Evolutionary conservation across 345 rosid genomes (phyloP), one percentile per base, ranked within the genome.

Genomic region (Sisymbrium irio): DNA sequence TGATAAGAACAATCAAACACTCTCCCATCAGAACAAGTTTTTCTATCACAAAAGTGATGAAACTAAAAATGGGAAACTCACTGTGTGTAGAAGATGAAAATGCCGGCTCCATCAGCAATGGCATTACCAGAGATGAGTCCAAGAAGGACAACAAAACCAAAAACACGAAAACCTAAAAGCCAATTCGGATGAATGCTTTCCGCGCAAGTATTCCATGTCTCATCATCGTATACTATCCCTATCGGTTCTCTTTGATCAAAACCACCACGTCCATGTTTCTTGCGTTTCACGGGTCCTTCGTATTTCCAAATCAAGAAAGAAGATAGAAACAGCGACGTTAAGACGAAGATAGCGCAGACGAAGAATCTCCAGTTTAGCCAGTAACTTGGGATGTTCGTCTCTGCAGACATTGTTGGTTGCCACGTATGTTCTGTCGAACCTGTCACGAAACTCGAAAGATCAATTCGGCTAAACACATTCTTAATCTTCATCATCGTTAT

Each of bases 361-460:
- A 82, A 73, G 88, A 91, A 88, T 78, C 95, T 91, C 89, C 88
- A 86, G 85, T 89, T 94, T 77, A 94, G 74, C 98, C 98, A 94
- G 71, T 89, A 94, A 79, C 89, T 85, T 46, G 78, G 83, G 19
- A 84, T 77, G 67, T 87, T 83, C 0, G 98, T 87, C 77, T 89
- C 86, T 2, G 83, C 79, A 75, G 85, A 79, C 98, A 88, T 87
- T 76, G 59, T 46, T 19, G 83, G 93, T 82, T 81, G 77, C 87
- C 86, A 84, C 58, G 78, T 82, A 73, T 66, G 87, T 22, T 79
- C 73, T 2, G 77, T 77, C 9, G 88, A 81, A 65, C 89, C 97
- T 89, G 96, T 61, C n/a, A 83, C 56, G 79, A 81, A 84, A 85
- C 83, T 65, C 28, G 81, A 69, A 15, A 85, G 9, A 73, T 85